Conservation (phyloP, 345 rosid species). For the Angophora floribunda region DNA sequence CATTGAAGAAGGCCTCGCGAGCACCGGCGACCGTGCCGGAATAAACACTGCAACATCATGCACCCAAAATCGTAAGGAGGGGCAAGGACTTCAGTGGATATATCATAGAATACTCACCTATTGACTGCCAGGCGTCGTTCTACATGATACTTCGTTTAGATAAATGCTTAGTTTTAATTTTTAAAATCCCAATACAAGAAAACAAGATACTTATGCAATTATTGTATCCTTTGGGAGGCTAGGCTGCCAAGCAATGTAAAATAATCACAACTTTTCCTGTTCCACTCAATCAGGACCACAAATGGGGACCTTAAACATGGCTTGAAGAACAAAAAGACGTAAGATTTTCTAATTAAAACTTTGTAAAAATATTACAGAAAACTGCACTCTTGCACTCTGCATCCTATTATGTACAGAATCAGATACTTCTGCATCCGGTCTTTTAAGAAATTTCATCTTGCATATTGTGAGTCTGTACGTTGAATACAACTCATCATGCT, state of each 20-base stretch:
- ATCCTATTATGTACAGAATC: neutral
- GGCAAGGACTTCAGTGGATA: neutral
- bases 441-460: neutral
- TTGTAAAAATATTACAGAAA: neutral
- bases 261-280: neutral
- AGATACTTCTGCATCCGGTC: neutral
- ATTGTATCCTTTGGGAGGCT: neutral
- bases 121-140: neutral
- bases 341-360: neutral
- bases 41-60: slow-evolving; percentile 43
- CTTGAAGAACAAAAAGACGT: neutral
- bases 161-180: neutral
- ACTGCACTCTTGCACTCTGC: neutral
- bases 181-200: neutral
- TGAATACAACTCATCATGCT: neutral
- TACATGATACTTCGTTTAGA: neutral
- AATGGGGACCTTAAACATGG: neutral
- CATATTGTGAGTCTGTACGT: neutral
- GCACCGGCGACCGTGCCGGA: slow-evolving; percentile 99
- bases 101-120: neutral
- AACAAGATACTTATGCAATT: neutral
- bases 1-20: slow-evolving; percentile 83
- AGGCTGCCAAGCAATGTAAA: neutral
- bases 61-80: neutral
- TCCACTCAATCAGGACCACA: neutral